Base-by-base conservation (phyloP, 2,329 filamentous ascomycete genomes). In the Penicillium sp. region DNA sequence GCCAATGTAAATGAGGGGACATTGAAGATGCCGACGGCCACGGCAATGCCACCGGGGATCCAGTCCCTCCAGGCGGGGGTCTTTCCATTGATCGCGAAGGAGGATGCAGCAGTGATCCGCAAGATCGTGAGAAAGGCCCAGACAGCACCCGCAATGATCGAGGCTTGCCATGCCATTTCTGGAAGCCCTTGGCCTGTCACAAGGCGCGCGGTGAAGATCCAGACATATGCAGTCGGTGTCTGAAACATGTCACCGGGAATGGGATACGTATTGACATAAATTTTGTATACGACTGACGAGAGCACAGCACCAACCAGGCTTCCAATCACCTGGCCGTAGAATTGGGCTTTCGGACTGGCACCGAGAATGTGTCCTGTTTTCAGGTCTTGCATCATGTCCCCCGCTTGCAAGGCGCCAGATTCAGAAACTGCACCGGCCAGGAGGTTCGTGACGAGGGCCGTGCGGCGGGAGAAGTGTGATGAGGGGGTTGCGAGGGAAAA, bases 1-100 rank as follows among this genome's bases (percentile, higher is more conserved):
- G 92, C 89, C 25, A 98, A 70, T 0, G 92, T 98, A 59, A 98
- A 98, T 0, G 87, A 94, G 0, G 92, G 92, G 0, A 90, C 87
- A 55, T 96, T 98, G 67, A 96, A 98, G 80, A 98, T 98, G 32
- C 92, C 89, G 54, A 95, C 87, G 26, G 92, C 92, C 13, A 98
- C 90, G 2, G 51, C 51, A 26, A 98, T 95, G 0, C 92, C 92
- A 5, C 92, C 90, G 0, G 92, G 92, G 9, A 98, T 72, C 59
- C 79, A 85, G 2, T 79, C 70, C 53, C 84, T 74, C 87, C 86
- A 94, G 4, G 56, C 54, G 1, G 62, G 54, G 43, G 68, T 61
- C 5, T 45, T 51, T 3, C 56, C 52, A 30, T 64, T 36, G 54
- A 50, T 50, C 4, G 57, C 49, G 35, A 56, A 52, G 9, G 38